Percentiles rank a stretch among this genome's conserved stretches.
phyloP scores from a whole-genome alignment of 495 filamentous ascomycete genomes.

The Durotheca rogersii region DNA sequence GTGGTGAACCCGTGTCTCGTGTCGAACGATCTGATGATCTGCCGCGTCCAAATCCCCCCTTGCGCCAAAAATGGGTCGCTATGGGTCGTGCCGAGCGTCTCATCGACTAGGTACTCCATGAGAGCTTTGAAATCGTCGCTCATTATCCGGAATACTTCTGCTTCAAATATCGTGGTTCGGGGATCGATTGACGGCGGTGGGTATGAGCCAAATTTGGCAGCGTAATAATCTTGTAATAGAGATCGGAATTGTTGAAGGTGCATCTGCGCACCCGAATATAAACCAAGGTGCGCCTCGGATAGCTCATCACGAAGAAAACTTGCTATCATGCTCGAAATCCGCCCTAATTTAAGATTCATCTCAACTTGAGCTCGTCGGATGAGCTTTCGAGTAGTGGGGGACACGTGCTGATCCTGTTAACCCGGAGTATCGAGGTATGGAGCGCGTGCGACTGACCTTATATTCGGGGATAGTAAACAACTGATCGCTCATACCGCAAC shows the following conservation, averaged over 20 bases:
- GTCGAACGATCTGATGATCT: slow-evolving; percentile 61
- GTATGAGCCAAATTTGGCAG: slow-evolving; percentile 63
- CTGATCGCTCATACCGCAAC: slow-evolving; percentile 63
- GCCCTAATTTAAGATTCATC: slow-evolving; percentile 59
- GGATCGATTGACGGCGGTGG: slow-evolving; percentile 50
- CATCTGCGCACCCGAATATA: slow-evolving; percentile 50
- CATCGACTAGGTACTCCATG: slow-evolving; percentile 63
- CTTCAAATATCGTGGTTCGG: slow-evolving; percentile 48
- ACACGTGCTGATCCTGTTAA: slow-evolving; percentile 49
- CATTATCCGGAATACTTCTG: slow-evolving; percentile 55
- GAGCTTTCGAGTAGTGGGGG: slow-evolving; percentile 54
- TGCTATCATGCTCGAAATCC: slow-evolving; percentile 49
- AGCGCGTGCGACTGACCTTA: slow-evolving; percentile 44
- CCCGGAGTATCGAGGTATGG: neutral
- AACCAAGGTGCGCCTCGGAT: slow-evolving; percentile 53
- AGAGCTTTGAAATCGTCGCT: slow-evolving; percentile 61
- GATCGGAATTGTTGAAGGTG: slow-evolving; percentile 66
- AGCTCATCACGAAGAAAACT: slow-evolving; percentile 64
- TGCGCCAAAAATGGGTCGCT: slow-evolving; percentile 44
- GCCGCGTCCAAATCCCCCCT: slow-evolving; percentile 61
- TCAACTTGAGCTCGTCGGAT: slow-evolving; percentile 61
- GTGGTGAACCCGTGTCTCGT: slow-evolving; percentile 51
- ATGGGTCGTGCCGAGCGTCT: slow-evolving; percentile 43
- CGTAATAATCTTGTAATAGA: slow-evolving; percentile 61
- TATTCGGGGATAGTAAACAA: slow-evolving; percentile 55